Evolutionary conservation across 2,329 filamentous ascomycete genomes (phyloP), one percentile per base, ranked within the genome.

Genomic region (Mycogone perniciosa): DNA sequence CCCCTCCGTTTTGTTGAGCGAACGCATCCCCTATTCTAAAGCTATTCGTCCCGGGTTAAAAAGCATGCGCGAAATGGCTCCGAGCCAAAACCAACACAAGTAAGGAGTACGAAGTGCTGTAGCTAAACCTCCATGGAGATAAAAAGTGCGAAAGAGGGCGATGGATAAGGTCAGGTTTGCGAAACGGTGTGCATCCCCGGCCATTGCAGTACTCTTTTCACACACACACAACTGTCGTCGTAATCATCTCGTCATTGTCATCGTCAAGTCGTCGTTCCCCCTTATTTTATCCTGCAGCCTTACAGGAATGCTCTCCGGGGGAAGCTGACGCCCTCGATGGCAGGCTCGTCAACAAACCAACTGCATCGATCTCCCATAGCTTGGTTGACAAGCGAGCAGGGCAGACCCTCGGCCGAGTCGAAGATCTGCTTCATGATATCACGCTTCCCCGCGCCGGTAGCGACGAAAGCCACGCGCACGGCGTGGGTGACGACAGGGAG

Each of bases 391-490:
- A 97, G 75, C 1, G 88, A 83, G 66, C 90, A 96, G 2, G 93
- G 93, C 53, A 97, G 75, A 34, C 81, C 84, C 2, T 84, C 84
- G 7, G 85, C 84, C 58, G 87, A 85, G 57, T 89, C 83, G 64
- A 99, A 95, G 60, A 97, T 96, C 65, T 88, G 76, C 79, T 89
- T 93, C 80, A 97, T 77, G 48, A 97, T 86, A 2, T 88, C 88
- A 78, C 89, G 88, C 82, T 99, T 99, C 47, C 85, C 86, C 3
- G 66, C 86, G 7, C 93, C 93, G 1, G 91, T 96, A 9, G 90
- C 90, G 39, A 99, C 85, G 65, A 97, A 99, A 42, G 85, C 92
- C 59, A 97, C 84, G 70, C 85, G 88, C 56, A 91, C 77, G 37
- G 86, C 88, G 67, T 96, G 90, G 35, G 84, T 88, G 48, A 96